phyloP scores from a whole-genome alignment of 2,329 filamentous ascomycete species.

The Phaeosphaeria sp. region DNA sequence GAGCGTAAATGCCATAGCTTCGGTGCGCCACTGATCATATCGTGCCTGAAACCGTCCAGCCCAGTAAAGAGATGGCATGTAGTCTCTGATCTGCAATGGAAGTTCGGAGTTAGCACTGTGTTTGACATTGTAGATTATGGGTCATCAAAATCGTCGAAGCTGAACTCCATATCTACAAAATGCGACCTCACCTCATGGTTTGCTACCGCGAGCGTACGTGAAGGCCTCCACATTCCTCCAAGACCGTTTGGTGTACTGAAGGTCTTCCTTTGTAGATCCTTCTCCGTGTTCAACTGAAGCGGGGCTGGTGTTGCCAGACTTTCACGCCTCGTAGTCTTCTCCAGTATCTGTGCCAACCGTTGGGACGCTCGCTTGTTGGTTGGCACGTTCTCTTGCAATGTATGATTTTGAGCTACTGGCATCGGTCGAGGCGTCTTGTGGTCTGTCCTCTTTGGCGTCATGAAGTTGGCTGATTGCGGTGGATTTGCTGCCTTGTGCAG shows the following conservation, averaged over 20 bases:
- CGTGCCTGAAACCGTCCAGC: slow-evolving; percentile 43
- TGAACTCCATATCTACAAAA: neutral
- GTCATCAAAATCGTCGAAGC: slow-evolving; percentile 12
- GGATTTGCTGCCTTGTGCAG: slow-evolving; percentile 22
- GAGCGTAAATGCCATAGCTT: slow-evolving; percentile 33
- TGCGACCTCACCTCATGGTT: slow-evolving; percentile 40
- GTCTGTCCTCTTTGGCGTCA: slow-evolving; percentile 25
- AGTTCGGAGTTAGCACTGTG: slow-evolving; percentile 27
- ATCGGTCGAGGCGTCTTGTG: slow-evolving; percentile 14
- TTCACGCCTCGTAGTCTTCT: slow-evolving; percentile 23
- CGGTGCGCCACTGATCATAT: slow-evolving; percentile 44
- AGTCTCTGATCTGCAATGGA: slow-evolving; percentile 37
- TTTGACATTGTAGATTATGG: slow-evolving; percentile 5
- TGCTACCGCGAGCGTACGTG: slow-evolving; percentile 21
- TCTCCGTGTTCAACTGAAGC: slow-evolving; percentile 21
- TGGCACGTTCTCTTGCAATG: slow-evolving; percentile 32
- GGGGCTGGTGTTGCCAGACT: slow-evolving; percentile 24
- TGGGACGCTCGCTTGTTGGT: slow-evolving; percentile 17
- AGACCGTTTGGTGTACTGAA: slow-evolving; percentile 27
- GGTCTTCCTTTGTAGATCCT: slow-evolving; percentile 24
- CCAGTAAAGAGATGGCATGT: slow-evolving; percentile 44
- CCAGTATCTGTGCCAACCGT: slow-evolving; percentile 26
- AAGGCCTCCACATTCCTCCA: slow-evolving; percentile 27
- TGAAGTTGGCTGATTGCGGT: slow-evolving; percentile 15
- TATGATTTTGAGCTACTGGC: slow-evolving; percentile 12